A percentile compares a stretch with the other conserved stretches of the same genome.
Evolutionary conservation across 345 rosid species (phyloP).

Genomic region (Hibiscus mutabilis): DNA sequence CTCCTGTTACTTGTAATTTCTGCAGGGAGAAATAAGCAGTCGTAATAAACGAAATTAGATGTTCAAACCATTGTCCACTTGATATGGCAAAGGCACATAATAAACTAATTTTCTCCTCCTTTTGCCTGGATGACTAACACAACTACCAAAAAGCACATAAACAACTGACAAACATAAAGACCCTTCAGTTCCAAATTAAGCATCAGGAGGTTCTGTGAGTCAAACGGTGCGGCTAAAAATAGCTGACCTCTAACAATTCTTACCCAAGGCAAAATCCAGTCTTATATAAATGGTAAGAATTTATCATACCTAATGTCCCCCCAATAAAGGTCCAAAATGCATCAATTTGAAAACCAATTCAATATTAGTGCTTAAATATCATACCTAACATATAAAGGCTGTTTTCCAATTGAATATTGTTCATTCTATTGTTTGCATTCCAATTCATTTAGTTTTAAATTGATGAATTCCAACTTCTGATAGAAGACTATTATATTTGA

Average conservation of each 20-base stretch:
- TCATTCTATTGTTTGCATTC: background rate
- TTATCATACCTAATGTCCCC: no score
- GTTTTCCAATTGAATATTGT: background rate
- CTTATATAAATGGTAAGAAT: no score
- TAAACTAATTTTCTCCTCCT: background rate
- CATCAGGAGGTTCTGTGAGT: background rate
- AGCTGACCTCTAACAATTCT: no score
- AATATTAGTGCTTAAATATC: background rate
- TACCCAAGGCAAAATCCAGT: no score
- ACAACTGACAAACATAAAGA: background rate
- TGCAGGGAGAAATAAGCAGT: slow-evolving; percentile 21
- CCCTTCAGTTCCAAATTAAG: background rate
- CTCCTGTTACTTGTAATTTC: slow-evolving; percentile 46
- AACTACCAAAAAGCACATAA: background rate
- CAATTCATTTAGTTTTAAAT: background rate
- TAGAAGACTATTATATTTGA: background rate
- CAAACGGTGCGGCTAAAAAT: no score
- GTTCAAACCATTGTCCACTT: background rate
- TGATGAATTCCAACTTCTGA: background rate
- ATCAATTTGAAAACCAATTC: background rate
- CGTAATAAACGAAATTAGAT: background rate
- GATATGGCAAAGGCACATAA: background rate
- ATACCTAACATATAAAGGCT: background rate
- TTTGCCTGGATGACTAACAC: background rate
- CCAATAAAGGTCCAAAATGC: background rate